Evolutionary conservation across 306 rosid genomes (phyloP).

Genomic region (Lithocarpus polystachyus): DNA sequence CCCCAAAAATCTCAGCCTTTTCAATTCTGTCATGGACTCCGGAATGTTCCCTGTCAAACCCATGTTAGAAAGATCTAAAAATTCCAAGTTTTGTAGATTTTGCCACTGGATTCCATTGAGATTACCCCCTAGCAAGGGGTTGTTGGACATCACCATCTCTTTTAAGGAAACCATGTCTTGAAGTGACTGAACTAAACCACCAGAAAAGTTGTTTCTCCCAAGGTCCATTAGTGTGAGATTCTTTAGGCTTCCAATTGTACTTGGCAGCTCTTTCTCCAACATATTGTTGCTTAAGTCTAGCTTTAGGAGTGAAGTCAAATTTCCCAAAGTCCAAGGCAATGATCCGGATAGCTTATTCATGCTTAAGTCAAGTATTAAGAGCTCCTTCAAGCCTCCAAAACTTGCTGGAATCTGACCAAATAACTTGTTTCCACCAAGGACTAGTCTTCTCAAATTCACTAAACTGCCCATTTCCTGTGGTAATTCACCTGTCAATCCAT

Average conservation of each 20-base stretch:
- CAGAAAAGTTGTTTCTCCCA: constrained; percentile 42
- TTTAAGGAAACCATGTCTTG: constrained; percentile 36
- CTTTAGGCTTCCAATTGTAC: constrained; percentile 35
- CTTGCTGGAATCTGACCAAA: constrained; percentile 38
- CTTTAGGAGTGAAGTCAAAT: constrained; percentile 38
- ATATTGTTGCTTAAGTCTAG: constrained; percentile 46
- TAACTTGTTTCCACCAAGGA: constrained; percentile 37
- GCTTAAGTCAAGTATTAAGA: constrained; percentile 48
- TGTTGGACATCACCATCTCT: constrained; percentile 43
- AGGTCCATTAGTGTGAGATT: constrained; percentile 47
- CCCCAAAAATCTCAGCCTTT: constrained; percentile 42
- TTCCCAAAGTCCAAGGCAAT: constrained; percentile 33
- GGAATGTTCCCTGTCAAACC: constrained; percentile 42
- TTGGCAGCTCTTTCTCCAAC: constrained; percentile 37
- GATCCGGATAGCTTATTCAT: constrained; percentile 41
- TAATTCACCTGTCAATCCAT: constrained; percentile 39
- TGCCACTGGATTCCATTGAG: constrained; percentile 32
- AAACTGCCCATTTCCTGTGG: constrained; percentile 38
- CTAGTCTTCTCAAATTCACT: constrained; percentile 33
- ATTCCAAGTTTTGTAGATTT: constrained; percentile 27
- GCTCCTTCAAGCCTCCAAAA: constrained; percentile 28
- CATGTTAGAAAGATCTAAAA: constrained; percentile 43
- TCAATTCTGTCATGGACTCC: constrained; percentile 36
- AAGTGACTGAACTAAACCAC: constrained; percentile 29
- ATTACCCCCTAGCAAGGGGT: constrained; percentile 36